These are phyloP conservation scores for Bolboschoenoplectus hybrid DNA, from an alignment of 202 grass and related monocot species.

Conservation along the genomic window DNA sequence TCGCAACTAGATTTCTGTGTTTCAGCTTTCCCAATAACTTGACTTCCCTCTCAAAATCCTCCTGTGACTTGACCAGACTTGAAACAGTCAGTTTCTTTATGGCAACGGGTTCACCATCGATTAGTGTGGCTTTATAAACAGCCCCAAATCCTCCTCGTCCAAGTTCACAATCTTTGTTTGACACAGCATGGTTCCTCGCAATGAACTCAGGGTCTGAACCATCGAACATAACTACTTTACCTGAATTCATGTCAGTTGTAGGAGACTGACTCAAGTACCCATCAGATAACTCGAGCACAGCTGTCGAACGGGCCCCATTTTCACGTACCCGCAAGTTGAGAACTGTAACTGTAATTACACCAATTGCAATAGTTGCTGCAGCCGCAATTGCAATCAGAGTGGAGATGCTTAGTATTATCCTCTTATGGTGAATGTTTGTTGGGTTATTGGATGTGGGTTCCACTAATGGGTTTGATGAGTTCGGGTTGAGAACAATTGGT, in stretches of 20 bases:
- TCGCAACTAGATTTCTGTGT: constrained; percentile 76
- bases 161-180: constrained; percentile 97
- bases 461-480: constrained; percentile 51
- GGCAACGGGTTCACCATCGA: constrained; percentile 80
- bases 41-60: constrained; percentile 97
- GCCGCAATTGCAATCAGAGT: constrained; percentile 90
- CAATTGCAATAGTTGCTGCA: constrained; percentile 83
- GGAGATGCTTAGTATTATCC: constrained; percentile 96
- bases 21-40: constrained; percentile 81
- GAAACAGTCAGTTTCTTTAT: constrained; percentile 99
- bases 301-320: constrained; percentile 48
- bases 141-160: constrained; percentile 97
- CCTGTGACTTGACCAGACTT: constrained; percentile 97
- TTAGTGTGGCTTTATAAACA: constrained; percentile 82
- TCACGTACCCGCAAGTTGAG: constrained; percentile 73
- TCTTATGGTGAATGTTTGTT: constrained; percentile 64
- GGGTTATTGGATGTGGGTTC: constrained; percentile 34
- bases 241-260: constrained; percentile 74
- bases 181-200: constrained; percentile 79
- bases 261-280: constrained; percentile 90
- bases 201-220: constrained; percentile 92
- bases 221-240: constrained; percentile 95
- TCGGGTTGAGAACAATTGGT: constrained; percentile 92
- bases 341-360: constrained; percentile 82
- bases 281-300: constrained; percentile 69